Base-by-base conservation (phyloP, 2,329 filamentous ascomycete genomes). In the Remersonia thermophila region DNA sequence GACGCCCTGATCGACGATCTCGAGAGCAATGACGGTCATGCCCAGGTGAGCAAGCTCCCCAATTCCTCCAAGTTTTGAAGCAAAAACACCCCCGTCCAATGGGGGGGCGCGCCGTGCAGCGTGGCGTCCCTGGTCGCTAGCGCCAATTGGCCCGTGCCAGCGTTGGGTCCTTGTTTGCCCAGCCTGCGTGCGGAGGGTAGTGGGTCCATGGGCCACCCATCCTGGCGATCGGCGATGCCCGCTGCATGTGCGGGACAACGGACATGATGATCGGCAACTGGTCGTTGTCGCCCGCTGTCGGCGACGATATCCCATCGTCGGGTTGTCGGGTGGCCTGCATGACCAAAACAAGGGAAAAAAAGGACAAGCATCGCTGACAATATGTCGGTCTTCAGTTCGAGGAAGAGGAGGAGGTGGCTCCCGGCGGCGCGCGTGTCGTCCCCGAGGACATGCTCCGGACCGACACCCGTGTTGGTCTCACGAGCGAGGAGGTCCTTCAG, bases 1-100 rank as follows among this genome's bases (percentile, higher is more conserved):
- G 83, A 93, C 55, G 76, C 78, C 53, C 69, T 93, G 52, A 93
- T 93, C 48, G 81, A 86, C 58, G 84, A 91, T 52, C 78, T 93
- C 48, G 81, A 91, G 63, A 85, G 79, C 29, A 69, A 84, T 50
- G 83, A 91, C 58, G 83, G 79, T 37, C 74, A 77, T 48, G 69
- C 71, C 36, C 65, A 68, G 14, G 48, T 51, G 40, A 51, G 47
- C 28, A 37, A 16, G 17, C 20, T 20, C 16, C 13, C 18, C 12
- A 16, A 12, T 23, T 26, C 12, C 8, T 3, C 7, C 2, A 4
- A 16, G 12, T 32, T 23, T 9, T 12, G 3, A n/a, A n/a, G n/a
- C n/a, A n/a, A n/a, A n/a, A n/a, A n/a, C 20, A 23, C 20, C 20
- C 20, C 20, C 20, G 5, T 23, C 5, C 20, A 5, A 7, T n/a